These are phyloP conservation scores for Dryas integrifolia DNA, from an alignment of 331 rosid genomes.

Conservation along the genomic window DNA sequence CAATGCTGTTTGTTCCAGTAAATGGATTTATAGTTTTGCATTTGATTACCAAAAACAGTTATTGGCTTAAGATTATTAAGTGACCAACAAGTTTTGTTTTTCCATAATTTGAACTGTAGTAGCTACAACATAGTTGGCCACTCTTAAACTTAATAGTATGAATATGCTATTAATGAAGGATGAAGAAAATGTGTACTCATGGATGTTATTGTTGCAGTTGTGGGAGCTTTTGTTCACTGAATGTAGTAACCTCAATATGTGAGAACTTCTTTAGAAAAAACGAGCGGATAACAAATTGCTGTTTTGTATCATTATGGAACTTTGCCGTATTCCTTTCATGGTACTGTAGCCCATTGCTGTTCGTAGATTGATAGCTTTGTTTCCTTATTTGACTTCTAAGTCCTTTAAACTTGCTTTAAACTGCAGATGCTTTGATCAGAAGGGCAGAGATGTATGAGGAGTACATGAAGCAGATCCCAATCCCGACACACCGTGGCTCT, in stretches of 20 bases:
- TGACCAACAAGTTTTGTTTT: background rate
- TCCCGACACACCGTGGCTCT: constrained; percentile 72
- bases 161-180: background rate
- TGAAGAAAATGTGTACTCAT: background rate
- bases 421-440: constrained; percentile 48
- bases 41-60: background rate
- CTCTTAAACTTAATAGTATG: background rate
- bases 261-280: background rate
- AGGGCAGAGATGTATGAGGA: constrained; percentile 92
- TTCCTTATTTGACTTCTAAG: background rate
- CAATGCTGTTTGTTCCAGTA: constrained; percentile 1
- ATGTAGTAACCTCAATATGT: background rate
- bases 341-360: background rate
- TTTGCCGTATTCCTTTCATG: background rate
- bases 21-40: background rate
- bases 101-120: background rate
- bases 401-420: background rate
- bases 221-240: background rate
- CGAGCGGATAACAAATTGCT: background rate
- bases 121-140: background rate
- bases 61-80: background rate
- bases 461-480: constrained; percentile 77
- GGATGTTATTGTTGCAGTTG: background rate
- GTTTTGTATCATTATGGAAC: background rate
- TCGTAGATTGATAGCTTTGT: background rate